A percentile compares a stretch with the other conserved stretches of the same genome.
phyloP scores from a whole-genome alignment of 192 early-diverging fungal genomes.

The Lobosporangium transversale region DNA sequence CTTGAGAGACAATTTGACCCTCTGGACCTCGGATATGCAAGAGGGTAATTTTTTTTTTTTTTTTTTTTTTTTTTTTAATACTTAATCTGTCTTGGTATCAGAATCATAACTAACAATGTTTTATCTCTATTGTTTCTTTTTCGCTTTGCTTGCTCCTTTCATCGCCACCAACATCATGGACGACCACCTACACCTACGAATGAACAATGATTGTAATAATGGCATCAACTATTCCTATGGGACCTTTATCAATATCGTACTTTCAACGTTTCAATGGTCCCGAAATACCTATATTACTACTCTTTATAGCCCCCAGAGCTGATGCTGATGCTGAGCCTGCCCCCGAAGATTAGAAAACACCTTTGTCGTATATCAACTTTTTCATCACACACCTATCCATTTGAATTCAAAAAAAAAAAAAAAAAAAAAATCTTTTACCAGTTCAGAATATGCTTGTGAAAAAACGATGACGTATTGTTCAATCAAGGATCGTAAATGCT shows the following conservation, averaged over 20 bases:
- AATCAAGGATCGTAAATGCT: background rate
- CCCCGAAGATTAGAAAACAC: constrained; percentile 33
- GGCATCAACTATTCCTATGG: too few relatives aligned
- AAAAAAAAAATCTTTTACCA: too few relatives aligned
- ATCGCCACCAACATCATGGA: too few relatives aligned
- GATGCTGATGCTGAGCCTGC: constrained; percentile 34
- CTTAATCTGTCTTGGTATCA: background rate
- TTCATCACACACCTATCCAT: background rate
- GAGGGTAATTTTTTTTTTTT: constrained; percentile 22
- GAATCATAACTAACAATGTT: too few relatives aligned
- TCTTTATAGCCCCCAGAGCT: constrained; percentile 23
- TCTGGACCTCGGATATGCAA: constrained; percentile 94
- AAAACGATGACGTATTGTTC: background rate
- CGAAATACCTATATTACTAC: background rate
- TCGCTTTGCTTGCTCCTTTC: background rate
- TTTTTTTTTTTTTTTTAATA: background rate
- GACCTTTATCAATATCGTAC: too few relatives aligned
- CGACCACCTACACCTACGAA: too few relatives aligned
- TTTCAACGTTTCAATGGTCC: too few relatives aligned
- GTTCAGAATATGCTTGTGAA: too few relatives aligned
- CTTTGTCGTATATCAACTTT: background rate
- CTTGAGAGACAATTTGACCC: constrained; percentile 97
- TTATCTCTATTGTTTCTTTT: background rate
- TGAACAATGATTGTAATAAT: too few relatives aligned
- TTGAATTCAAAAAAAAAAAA: too few relatives aligned